Evolutionary conservation across 805 yeast genomes (phyloP).

Genomic region (Candida insectalens): DNA sequence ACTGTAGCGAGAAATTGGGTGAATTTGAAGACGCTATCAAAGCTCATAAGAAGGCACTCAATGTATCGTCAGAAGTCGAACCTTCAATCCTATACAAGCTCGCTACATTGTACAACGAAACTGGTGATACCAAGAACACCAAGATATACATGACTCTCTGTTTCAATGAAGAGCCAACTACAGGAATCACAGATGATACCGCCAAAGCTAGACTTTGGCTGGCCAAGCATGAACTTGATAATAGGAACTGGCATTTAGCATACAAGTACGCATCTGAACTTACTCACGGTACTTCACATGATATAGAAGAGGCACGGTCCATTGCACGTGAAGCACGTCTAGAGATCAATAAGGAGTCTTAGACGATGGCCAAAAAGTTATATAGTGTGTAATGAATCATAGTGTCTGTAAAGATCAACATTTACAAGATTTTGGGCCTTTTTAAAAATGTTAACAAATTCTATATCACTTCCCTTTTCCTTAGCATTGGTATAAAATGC

Average conservation of each 20-base stretch:
- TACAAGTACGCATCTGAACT: slow-evolving; percentile 65
- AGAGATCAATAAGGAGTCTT: background rate
- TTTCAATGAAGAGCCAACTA: slow-evolving; percentile 51
- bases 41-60: slow-evolving; percentile 71
- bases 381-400: too few species aligned
- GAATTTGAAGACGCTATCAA: slow-evolving; percentile 66
- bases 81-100: slow-evolving; percentile 51
- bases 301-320: slow-evolving; percentile 80
- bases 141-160: slow-evolving; percentile 57
- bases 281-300: slow-evolving; percentile 67
- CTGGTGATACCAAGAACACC: slow-evolving; percentile 44
- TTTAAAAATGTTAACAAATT: too few species aligned
- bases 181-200: slow-evolving; percentile 64
- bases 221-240: slow-evolving; percentile 54
- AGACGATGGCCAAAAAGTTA: too few species aligned
- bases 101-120: slow-evolving; percentile 55
- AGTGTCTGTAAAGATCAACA: too few species aligned
- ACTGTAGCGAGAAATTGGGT: slow-evolving; percentile 74
- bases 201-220: slow-evolving; percentile 81
- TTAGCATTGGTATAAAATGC: background rate
- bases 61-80: slow-evolving; percentile 39
- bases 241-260: slow-evolving; percentile 55
- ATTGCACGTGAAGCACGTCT: slow-evolving; percentile 70
- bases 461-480: too few species aligned
- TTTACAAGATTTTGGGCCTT: too few species aligned